Base-by-base conservation (phyloP, 148 eudicot species). In the Arctostaphylos glauca region DNA sequence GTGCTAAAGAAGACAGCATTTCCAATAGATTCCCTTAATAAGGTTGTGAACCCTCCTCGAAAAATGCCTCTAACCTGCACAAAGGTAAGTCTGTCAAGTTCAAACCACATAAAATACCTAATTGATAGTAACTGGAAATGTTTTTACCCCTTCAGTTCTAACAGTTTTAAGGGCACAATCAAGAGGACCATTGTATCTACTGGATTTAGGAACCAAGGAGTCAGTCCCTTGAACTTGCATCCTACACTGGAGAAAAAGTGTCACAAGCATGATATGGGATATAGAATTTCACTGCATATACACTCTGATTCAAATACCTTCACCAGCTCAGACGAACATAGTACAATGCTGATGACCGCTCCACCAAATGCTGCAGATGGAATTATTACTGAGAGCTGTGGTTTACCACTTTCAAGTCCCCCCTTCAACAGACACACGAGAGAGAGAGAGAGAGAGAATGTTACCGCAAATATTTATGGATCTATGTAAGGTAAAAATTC, bases 181-280 rank as follows among this genome's bases (percentile, higher is more conserved):
- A 76, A 93, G 68, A 74, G 98, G 93, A 77, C 94, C 81, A 43
- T 80, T 82, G 83, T 93, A 93, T 88, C 86, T 91, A 85, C 84
- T 86, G 46, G 89, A 85, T 59, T 78, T 88, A 3, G 93, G 93
- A 84, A 93, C 85, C 80, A 91, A 84, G 47, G 95, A 92, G 64
- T 92, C 98, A 76, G 95, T 90, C 49, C 98, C 99, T 84, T 93
- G 98, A 84, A 96, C 89, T 93, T 96, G 99, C 97, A 96, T 91
- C 90, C 98, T 96, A 86, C 99, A 96, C 99, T 96, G 93, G 85
- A 94, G 86, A 90, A 49, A 3, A 2, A 47, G 56, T 74, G 66
- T 75, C 46, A 75, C 43, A 75, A 75, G 59, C 78, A 75, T 50
- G 58, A 75, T 50, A 50, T 5, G 47, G 50, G 55, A 74, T 49